phyloP scores from a whole-genome alignment of 2,329 filamentous ascomycete genomes.

The Penicillium sp. region DNA sequence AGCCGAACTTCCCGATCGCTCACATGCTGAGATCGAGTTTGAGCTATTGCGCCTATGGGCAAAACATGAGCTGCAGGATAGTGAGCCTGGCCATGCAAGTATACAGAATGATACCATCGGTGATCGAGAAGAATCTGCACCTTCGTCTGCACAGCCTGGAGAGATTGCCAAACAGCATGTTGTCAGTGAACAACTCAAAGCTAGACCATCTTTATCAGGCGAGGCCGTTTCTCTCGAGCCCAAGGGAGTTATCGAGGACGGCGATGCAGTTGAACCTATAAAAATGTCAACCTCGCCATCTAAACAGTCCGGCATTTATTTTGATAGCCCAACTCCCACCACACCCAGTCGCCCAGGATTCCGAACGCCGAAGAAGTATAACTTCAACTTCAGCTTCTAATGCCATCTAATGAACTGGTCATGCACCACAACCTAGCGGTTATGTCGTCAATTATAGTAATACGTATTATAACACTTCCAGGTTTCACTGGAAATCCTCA shows the following conservation, averaged over 20 bases:
- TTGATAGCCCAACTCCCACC: slow-evolving; percentile 9
- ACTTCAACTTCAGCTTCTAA: neutral
- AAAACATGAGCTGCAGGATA: slow-evolving; percentile 17
- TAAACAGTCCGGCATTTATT: slow-evolving; percentile 9
- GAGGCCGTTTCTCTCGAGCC: neutral
- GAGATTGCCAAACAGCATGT: neutral
- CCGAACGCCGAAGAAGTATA: slow-evolving; percentile 1
- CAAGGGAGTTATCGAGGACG: neutral
- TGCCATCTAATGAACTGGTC: neutral
- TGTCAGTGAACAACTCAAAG: neutral
- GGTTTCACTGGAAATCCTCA: slow-evolving; percentile 25
- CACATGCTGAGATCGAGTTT: slow-evolving; percentile 30
- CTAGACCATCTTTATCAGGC: no score
- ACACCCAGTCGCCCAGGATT: slow-evolving; percentile 1
- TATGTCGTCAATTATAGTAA: neutral
- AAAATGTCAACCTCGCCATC: slow-evolving; percentile 5
- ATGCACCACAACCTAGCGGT: neutral
- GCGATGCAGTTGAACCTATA: neutral
- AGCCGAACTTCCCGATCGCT: slow-evolving; percentile 25
- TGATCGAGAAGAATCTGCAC: neutral
- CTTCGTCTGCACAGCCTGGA: neutral
- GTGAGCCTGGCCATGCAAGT: neutral
- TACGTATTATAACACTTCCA: slow-evolving; percentile 2
- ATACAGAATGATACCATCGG: neutral
- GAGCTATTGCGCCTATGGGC: slow-evolving; percentile 32